Conservation (phyloP, 768 basidiomycete genomes). For the Mrakia frigida region DNA sequence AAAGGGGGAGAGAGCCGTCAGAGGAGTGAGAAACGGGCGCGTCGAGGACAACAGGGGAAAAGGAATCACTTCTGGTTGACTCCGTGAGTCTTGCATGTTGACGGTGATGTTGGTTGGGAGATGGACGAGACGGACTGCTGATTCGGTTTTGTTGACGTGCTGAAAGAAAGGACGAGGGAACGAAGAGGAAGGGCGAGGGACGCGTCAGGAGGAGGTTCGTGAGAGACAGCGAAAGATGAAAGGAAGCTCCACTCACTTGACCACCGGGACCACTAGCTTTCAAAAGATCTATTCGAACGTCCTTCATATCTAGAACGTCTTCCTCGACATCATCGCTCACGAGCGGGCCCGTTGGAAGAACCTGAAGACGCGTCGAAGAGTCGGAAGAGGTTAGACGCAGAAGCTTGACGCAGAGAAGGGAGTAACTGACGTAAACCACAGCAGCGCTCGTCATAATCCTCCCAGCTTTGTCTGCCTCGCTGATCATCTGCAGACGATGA, state of each 20-base stretch:
- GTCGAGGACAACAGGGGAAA: background rate
- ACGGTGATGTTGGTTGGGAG: conserved; percentile 72
- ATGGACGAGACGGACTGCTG: conserved; percentile 90
- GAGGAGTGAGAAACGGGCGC: background rate
- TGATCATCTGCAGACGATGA: conserved; percentile 89
- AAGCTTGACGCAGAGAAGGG: background rate
- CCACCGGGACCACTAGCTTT: conserved; percentile 91
- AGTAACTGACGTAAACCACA: conserved; percentile 64
- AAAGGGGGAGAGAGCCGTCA: too few species aligned
- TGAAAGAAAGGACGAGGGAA: conserved; percentile 40
- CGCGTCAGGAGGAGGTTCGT: background rate
- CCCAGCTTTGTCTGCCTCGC: conserved; percentile 79
- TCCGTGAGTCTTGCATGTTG: conserved; percentile 17
- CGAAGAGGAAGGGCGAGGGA: background rate
- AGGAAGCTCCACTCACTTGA: conserved; percentile 53
- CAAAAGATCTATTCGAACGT: conserved; percentile 90
- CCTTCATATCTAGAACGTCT: conserved; percentile 65
- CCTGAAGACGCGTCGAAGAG: conserved; percentile 48
- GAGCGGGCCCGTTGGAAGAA: conserved; percentile 58
- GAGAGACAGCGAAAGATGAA: conserved; percentile 28
- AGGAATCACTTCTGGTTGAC: conserved; percentile 9
- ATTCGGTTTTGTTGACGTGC: conserved; percentile 99
- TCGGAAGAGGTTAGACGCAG: background rate
- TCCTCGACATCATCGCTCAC: conserved; percentile 58
- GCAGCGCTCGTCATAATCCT: conserved; percentile 89